Evolutionary conservation across 805 yeast genomes (phyloP).

Genomic region (Zygosaccharomyces rouxii): DNA sequence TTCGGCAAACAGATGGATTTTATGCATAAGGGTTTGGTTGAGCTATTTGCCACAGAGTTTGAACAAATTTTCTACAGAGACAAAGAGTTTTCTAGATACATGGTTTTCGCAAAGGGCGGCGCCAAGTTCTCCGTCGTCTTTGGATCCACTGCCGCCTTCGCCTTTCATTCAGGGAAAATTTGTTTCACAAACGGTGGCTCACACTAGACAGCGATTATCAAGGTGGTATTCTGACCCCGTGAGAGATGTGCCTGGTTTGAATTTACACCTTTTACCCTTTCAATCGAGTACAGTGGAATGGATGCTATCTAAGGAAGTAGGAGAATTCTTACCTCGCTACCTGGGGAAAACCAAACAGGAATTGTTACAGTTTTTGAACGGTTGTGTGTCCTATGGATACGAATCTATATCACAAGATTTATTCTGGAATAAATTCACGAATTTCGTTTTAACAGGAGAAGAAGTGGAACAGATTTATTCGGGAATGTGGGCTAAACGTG

Average conservation of each 20-base stretch:
- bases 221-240: background rate
- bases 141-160: constrained; percentile 5
- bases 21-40: constrained; percentile 9
- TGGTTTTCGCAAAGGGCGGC: constrained; percentile 14
- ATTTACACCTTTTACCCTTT: constrained; percentile 28
- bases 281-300: constrained; percentile 33
- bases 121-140: too few species aligned
- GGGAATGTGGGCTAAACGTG: constrained; percentile 4
- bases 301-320: constrained; percentile 31
- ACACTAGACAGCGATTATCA: constrained; percentile 19
- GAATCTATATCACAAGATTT: constrained; percentile 15
- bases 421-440: constrained; percentile 35
- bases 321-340: background rate
- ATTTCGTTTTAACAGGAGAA: constrained; percentile 20
- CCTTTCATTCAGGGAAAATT: constrained; percentile 28
- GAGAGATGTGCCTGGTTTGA: constrained; percentile 7
- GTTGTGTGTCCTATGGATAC: constrained; percentile 30
- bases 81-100: constrained; percentile 21
- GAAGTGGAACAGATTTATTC: constrained; percentile 20
- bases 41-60: constrained; percentile 14
- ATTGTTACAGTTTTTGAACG: constrained; percentile 23
- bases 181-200: constrained; percentile 20
- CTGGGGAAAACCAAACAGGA: constrained; percentile 3
- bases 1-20: constrained; percentile 9
- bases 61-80: constrained; percentile 28